Percentiles rank a stretch among this genome's conserved stretches.
phyloP scores from a whole-genome alignment of 2,329 filamentous ascomycete species.

The Aureobasidium mangrovei region DNA sequence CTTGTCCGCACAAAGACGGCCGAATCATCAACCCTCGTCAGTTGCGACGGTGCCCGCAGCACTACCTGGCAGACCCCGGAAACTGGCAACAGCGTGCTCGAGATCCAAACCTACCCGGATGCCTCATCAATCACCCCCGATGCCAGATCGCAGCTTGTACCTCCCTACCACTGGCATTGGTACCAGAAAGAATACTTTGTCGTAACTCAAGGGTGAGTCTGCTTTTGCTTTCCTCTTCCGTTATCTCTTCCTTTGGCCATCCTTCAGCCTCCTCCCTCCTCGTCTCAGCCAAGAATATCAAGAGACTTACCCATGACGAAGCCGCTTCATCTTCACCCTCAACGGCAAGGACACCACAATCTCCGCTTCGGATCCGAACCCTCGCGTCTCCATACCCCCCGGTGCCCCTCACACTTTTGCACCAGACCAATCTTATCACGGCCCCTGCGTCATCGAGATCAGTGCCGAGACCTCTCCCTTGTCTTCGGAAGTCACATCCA shows the following conservation, averaged over 20 bases:
- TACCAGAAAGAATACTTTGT: slow-evolving; percentile 24
- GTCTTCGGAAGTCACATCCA: slow-evolving; percentile 12
- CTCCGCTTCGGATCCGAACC: slow-evolving; percentile 21
- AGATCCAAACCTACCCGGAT: slow-evolving; percentile 24
- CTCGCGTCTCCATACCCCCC: slow-evolving; percentile 18
- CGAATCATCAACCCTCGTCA: not conserved
- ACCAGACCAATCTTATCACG: slow-evolving; percentile 21
- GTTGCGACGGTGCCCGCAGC: slow-evolving; percentile 22
- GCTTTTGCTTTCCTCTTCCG: not conserved
- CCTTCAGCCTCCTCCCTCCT: not conserved
- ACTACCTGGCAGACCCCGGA: slow-evolving; percentile 22
- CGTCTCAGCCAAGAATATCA: not conserved
- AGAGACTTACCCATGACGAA: not conserved
- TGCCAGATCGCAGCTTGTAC: slow-evolving; percentile 17
- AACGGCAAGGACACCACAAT: slow-evolving; percentile 20
- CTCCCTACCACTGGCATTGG: slow-evolving; percentile 24
- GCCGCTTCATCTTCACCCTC: slow-evolving; percentile 24
- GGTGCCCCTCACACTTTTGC: slow-evolving; percentile 23
- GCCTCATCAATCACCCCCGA: slow-evolving; percentile 20
- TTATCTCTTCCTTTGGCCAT: not conserved
- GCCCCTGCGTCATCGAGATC: slow-evolving; percentile 23
- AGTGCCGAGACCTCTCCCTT: slow-evolving; percentile 16
- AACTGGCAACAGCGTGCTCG: slow-evolving; percentile 22
- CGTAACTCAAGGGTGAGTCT: slow-evolving; percentile 20
- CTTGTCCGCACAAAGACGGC: slow-evolving; percentile 1